phyloP scores from a whole-genome alignment of 805 yeast genomes.

The Candida alai region DNA sequence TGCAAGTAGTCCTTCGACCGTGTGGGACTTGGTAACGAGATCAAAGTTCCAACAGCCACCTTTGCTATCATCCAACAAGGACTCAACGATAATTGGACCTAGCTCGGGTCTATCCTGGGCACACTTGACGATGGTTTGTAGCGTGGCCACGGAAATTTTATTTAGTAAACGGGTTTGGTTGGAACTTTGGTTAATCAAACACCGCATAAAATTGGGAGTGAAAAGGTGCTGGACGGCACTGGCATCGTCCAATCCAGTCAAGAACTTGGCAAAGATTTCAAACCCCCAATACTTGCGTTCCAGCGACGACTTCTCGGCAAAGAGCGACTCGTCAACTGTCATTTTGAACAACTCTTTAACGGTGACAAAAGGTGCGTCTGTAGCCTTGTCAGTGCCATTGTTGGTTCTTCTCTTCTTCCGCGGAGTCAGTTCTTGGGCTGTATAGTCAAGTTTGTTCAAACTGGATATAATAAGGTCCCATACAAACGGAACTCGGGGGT shows the following conservation, averaged over 20 bases:
- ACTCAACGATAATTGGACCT: constrained; percentile 28
- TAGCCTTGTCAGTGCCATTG: constrained; percentile 11
- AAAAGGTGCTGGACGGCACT: constrained; percentile 33
- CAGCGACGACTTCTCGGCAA: constrained; percentile 70
- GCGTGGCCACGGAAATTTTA: constrained; percentile 56
- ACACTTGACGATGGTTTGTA: constrained; percentile 40
- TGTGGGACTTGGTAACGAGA: constrained; percentile 67
- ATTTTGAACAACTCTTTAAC: constrained; percentile 71
- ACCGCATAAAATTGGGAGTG: constrained; percentile 65
- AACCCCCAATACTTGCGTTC: constrained; percentile 89
- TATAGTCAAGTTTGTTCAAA: constrained; percentile 22
- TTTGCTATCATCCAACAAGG: constrained; percentile 26
- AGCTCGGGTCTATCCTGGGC: constrained; percentile 34
- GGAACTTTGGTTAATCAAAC: constrained; percentile 71
- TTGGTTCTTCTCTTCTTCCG: constrained; percentile 21
- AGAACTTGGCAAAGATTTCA: constrained; percentile 56
- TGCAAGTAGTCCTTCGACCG: constrained; percentile 41
- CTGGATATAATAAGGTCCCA: constrained; percentile 61
- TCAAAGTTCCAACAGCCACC: constrained; percentile 72
- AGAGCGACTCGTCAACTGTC: constrained; percentile 76
- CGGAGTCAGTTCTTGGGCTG: constrained; percentile 20
- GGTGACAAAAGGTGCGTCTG: constrained; percentile 24
- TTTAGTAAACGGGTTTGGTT: constrained; percentile 62
- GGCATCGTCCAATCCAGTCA: constrained; percentile 19
- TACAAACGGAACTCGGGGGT: constrained; percentile 69